These are phyloP conservation scores for Xylaria telfairii DNA, from an alignment of 495 filamentous ascomycete genomes.

Conservation along the genomic window DNA sequence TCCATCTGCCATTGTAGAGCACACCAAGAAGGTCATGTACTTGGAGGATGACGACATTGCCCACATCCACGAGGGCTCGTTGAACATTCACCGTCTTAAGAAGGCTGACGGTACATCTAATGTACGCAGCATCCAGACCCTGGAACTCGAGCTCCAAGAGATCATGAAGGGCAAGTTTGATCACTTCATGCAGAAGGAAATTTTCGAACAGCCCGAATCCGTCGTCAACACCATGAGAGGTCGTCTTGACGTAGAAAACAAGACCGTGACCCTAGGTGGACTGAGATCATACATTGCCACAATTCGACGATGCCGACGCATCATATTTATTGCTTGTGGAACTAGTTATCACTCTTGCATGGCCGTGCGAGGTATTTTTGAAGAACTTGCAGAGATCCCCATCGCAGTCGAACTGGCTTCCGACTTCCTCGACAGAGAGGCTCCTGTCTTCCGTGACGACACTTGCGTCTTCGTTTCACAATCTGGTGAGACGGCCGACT, in stretches of 20 bases:
- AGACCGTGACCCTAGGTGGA: constrained; percentile 92
- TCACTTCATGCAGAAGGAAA: constrained; percentile 99
- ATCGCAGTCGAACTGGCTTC: constrained; percentile 97
- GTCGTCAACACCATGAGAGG: constrained; percentile 99
- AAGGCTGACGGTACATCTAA: constrained; percentile 97
- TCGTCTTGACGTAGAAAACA: constrained; percentile 89
- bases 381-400: constrained; percentile 97
- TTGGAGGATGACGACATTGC: constrained; percentile 99
- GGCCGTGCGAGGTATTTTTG: constrained; percentile 96
- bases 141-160: constrained; percentile 98
- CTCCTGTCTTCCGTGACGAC: constrained; percentile 99
- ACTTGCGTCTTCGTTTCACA: constrained; percentile 99
- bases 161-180: constrained; percentile 99
- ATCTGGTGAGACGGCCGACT: constrained; percentile 98
- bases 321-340: constrained; percentile 98
- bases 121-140: constrained; percentile 95
- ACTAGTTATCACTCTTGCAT: constrained; percentile 99
- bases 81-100: constrained; percentile 97
- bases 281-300: constrained; percentile 94
- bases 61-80: constrained; percentile 96
- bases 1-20: constrained; percentile 96
- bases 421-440: constrained; percentile 96
- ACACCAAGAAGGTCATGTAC: constrained; percentile 99
- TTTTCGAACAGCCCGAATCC: constrained; percentile 99
- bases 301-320: constrained; percentile 91